Evolutionary conservation across 192 early-diverging fungal species (phyloP).

Genomic region (Podila minutissima): DNA sequence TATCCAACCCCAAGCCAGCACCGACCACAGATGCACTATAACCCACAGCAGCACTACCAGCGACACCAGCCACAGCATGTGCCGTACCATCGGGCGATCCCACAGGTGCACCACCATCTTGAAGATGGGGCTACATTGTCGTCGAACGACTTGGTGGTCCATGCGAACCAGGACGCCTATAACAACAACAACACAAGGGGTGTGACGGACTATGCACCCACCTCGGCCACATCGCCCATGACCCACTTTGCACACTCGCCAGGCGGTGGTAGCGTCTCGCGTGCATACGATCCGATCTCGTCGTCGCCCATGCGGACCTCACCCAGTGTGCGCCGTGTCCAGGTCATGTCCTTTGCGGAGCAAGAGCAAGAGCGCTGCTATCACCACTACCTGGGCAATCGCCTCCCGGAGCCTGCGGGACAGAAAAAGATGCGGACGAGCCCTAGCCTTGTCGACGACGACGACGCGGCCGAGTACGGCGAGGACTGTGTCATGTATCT

Average conservation of each 20-base stretch:
- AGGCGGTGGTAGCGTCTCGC: background rate
- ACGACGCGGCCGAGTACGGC: slow-evolving; percentile 34
- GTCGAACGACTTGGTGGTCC: no score
- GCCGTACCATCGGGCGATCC: background rate
- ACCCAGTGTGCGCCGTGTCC: slow-evolving; percentile 13
- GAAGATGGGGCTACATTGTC: no score
- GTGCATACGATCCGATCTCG: background rate
- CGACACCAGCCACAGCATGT: background rate
- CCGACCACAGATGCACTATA: background rate
- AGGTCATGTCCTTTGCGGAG: slow-evolving; percentile 42
- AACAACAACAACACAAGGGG: no score
- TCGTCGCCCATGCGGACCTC: slow-evolving; percentile 20
- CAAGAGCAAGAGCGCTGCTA: slow-evolving; percentile 38
- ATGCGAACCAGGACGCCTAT: no score
- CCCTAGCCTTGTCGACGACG: slow-evolving; percentile 16
- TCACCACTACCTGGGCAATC: slow-evolving; percentile 35
- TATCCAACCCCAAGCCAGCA: no score
- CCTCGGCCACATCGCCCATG: background rate
- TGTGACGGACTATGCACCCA: background rate
- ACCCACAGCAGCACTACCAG: background rate
- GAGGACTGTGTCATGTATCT: slow-evolving; percentile 39
- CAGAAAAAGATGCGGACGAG: slow-evolving; percentile 39
- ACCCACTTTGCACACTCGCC: background rate
- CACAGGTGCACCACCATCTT: slow-evolving; percentile 1
- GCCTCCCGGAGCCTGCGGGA: slow-evolving; percentile 28